Conservation (phyloP, 805 yeast genomes). For the Wickerhamiella allomyrinae region DNA sequence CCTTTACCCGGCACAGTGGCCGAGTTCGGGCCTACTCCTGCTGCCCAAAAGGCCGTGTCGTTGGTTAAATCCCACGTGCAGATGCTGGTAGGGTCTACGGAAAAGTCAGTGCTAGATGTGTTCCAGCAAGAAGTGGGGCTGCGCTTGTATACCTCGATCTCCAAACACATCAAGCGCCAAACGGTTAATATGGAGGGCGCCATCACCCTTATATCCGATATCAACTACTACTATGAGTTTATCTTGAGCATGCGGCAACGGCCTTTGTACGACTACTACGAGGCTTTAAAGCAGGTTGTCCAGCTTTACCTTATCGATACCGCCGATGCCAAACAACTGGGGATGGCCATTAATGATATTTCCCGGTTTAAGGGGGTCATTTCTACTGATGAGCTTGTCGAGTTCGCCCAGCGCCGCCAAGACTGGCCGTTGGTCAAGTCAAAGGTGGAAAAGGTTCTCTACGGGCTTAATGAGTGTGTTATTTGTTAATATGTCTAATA, state of each 20-base stretch:
- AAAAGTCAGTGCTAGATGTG: constrained; percentile 74
- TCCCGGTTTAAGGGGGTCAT: constrained; percentile 79
- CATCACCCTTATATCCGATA: constrained; percentile 61
- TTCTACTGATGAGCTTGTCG: constrained; percentile 87
- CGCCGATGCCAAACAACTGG: constrained; percentile 71
- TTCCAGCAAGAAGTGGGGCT: constrained; percentile 91
- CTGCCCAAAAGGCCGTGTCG: constrained; percentile 49
- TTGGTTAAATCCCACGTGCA: constrained; percentile 59
- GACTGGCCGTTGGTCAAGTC: constrained; percentile 71
- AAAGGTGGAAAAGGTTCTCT: constrained; percentile 88
- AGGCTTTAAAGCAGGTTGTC: constrained; percentile 71
- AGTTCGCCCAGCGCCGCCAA: constrained; percentile 70
- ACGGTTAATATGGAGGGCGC: constrained; percentile 74
- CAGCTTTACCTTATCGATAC: constrained; percentile 62
- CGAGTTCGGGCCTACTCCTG: constrained; percentile 34
- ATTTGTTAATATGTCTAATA: constrained; percentile 3
- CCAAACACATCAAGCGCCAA: constrained; percentile 60
- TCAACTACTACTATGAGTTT: constrained; percentile 66
- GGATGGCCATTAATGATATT: constrained; percentile 67
- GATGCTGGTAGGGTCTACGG: constrained; percentile 67
- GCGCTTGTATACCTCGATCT: constrained; percentile 60
- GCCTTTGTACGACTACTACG: constrained; percentile 53
- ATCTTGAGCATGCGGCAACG: constrained; percentile 39
- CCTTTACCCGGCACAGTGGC: constrained; percentile 27
- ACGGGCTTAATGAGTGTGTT: constrained; percentile 52